Conservation (phyloP, 2,329 filamentous ascomycete species). For the Aspergillus brunneoviolaceus region DNA sequence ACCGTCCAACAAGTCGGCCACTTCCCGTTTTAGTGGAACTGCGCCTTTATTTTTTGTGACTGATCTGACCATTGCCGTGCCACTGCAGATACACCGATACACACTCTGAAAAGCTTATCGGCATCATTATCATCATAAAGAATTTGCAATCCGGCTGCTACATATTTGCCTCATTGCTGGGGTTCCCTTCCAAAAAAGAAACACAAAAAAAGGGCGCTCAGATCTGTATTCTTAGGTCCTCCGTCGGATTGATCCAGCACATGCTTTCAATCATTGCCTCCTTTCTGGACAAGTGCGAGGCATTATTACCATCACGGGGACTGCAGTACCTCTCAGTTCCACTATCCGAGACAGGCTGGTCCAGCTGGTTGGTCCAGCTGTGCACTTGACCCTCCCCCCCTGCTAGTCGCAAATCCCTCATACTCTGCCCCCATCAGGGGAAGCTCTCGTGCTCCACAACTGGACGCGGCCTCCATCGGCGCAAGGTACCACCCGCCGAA, state of each 20-base stretch:
- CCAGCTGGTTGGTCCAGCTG: constrained; percentile 15
- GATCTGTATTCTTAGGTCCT: constrained; percentile 18
- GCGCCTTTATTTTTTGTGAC: constrained; percentile 23
- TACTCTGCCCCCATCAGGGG: constrained; percentile 26
- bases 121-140: constrained; percentile 15
- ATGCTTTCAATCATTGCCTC: constrained; percentile 4
- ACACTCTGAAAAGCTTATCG: constrained; percentile 23
- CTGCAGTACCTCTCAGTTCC: constrained; percentile 6
- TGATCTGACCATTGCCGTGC: constrained; percentile 19
- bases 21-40: constrained; percentile 11
- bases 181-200: constrained; percentile 7
- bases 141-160: constrained; percentile 11
- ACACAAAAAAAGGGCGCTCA: constrained; percentile 6
- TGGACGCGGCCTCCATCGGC: constrained; percentile 12
- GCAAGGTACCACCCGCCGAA: constrained; percentile 22
- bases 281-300: constrained; percentile 5
- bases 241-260: constrained; percentile 8
- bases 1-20: constrained; percentile 9
- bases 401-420: constrained; percentile 30
- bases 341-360: constrained; percentile 21
- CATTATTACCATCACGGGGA: constrained; percentile 6
- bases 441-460: constrained; percentile 28
- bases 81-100: constrained; percentile 16
- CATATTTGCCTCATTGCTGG: constrained; percentile 19
- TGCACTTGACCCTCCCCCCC: constrained; percentile 4